Conservation (phyloP, 2,329 filamentous ascomycete species). For the Raffaelea arxii region DNA sequence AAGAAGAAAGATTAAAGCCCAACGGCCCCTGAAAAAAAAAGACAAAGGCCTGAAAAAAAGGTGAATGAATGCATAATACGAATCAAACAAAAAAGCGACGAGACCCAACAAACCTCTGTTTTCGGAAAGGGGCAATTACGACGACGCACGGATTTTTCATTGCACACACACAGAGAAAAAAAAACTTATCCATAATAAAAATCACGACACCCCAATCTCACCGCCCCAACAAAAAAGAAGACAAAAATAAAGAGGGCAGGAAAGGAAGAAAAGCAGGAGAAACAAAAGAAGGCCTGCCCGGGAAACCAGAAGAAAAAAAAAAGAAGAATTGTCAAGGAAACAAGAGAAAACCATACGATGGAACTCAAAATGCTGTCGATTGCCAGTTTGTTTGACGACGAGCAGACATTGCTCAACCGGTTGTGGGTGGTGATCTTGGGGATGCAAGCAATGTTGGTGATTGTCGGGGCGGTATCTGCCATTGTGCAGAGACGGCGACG, state of each 20-base stretch:
- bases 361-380: constrained; percentile 11
- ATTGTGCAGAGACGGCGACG: constrained; percentile 3
- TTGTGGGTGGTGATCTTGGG: constrained; percentile 20
- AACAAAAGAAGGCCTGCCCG: not conserved
- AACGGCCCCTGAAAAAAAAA: no score
- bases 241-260: no score
- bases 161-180: no score
- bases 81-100: no score
- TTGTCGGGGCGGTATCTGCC: constrained; percentile 9
- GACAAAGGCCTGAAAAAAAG: not conserved
- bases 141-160: no score
- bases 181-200: no score
- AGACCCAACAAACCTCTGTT: no score
- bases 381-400: constrained; percentile 15
- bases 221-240: no score
- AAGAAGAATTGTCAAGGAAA: not conserved
- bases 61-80: not conserved
- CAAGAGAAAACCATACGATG: not conserved
- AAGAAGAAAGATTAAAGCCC: not conserved
- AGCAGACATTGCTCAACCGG: constrained; percentile 19
- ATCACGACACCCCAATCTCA: no score
- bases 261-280: no score
- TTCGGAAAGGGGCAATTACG: no score
- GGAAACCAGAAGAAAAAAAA: not conserved
- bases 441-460: constrained; percentile 19